A percentile compares a stretch with the other conserved stretches of the same genome.
phyloP scores from a whole-genome alignment of 768 basidiomycete genomes.

The Lyophyllum semitale region DNA sequence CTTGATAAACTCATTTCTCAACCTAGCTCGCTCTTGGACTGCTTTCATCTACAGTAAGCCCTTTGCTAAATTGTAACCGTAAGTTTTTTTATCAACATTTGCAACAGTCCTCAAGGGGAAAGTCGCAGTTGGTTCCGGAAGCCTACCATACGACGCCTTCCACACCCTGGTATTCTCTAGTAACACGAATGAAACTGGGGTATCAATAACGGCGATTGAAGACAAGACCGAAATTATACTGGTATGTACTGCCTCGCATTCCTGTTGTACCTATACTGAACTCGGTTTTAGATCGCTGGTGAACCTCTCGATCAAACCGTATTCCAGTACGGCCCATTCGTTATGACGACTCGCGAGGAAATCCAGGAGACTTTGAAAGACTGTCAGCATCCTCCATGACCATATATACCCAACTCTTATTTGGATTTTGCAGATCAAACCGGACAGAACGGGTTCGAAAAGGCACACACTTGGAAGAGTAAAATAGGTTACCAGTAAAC shows the following conservation, averaged over 20 bases:
- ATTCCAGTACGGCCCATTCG: slow-evolving; percentile 86
- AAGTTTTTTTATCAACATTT: slow-evolving; percentile 2
- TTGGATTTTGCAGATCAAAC: slow-evolving; percentile 53
- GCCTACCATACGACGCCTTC: slow-evolving; percentile 52
- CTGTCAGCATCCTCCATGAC: slow-evolving; percentile 46
- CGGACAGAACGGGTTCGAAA: slow-evolving; percentile 88
- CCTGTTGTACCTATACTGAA: neutral
- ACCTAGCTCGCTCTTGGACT: slow-evolving; percentile 82
- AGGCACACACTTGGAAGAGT: slow-evolving; percentile 84
- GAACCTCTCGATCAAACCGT: slow-evolving; percentile 90
- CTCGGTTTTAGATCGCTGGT: slow-evolving; percentile 62
- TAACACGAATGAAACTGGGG: slow-evolving; percentile 61
- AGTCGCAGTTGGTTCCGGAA: slow-evolving; percentile 55
- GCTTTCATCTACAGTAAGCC: slow-evolving; percentile 79
- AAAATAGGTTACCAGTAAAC: slow-evolving; percentile 58
- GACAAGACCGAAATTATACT: slow-evolving; percentile 76
- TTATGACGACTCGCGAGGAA: slow-evolving; percentile 80
- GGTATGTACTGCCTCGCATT: slow-evolving; percentile 38
- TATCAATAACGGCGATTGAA: slow-evolving; percentile 57
- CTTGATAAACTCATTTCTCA: neutral
- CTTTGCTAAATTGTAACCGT: neutral
- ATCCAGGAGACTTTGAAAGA: slow-evolving; percentile 83
- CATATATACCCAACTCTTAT: slow-evolving; percentile 7
- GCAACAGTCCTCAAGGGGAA: slow-evolving; percentile 66
- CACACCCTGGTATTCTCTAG: slow-evolving; percentile 85